Conservation (phyloP, 176 grass and related monocot species). For the Phoenix roebelenii region DNA sequence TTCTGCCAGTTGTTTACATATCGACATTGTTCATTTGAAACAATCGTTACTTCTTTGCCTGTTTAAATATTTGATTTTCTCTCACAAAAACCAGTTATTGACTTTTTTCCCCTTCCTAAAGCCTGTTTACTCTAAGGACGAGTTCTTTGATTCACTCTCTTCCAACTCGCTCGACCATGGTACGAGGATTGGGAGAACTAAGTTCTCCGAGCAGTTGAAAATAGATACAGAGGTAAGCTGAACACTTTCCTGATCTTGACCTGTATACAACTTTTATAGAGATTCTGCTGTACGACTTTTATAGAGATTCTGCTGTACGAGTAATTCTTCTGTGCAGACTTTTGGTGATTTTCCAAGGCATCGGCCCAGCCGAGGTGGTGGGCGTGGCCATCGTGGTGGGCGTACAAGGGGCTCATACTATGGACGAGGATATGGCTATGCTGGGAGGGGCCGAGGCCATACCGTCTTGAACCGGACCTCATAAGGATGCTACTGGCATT, state of each 20-base stretch:
- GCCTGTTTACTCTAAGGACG: conserved; percentile 83
- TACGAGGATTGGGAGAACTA: conserved; percentile 52
- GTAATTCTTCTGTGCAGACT: conserved; percentile 32
- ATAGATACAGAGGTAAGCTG: conserved; percentile 70
- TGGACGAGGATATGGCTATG: conserved; percentile 54
- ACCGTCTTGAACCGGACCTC: neutral
- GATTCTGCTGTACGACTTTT: too few relatives aligned
- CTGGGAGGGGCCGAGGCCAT: conserved; percentile 31
- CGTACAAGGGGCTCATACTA: conserved; percentile 38
- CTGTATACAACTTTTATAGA: too few relatives aligned
- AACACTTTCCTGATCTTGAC: too few relatives aligned
- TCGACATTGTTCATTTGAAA: neutral
- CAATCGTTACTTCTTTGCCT: neutral
- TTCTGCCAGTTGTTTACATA: too few relatives aligned
- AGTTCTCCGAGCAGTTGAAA: conserved; percentile 77
- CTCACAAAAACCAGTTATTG: neutral
- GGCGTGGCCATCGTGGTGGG: conserved; percentile 43
- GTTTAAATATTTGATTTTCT: neutral
- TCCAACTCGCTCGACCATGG: conserved; percentile 58
- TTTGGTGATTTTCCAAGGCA: conserved; percentile 80
- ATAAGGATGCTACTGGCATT: too few relatives aligned
- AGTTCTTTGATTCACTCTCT: conserved; percentile 95
- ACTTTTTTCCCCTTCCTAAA: conserved; percentile 22
- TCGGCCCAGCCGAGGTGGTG: conserved; percentile 47
- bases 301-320: too few relatives aligned